phyloP scores from a whole-genome alignment of 2,329 filamentous ascomycete genomes.

The Xylariaceae sp. region DNA sequence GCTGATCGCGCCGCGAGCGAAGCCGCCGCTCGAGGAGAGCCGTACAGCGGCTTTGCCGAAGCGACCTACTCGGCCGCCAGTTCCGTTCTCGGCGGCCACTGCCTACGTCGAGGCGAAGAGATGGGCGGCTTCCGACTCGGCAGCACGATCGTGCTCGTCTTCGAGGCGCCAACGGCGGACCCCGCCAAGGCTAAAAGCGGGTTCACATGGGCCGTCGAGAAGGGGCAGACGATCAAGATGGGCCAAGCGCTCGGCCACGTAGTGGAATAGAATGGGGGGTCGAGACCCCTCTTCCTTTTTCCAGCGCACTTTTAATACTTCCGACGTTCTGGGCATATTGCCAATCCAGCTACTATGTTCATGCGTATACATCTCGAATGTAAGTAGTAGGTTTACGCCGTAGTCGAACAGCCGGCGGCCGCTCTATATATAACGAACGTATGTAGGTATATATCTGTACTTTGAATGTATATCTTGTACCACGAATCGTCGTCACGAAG shows the following conservation, averaged over 20 bases:
- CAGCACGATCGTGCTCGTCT: constrained; percentile 90
- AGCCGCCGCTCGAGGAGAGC: constrained; percentile 68
- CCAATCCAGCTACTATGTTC: too few species aligned
- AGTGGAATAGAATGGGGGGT: constrained; percentile 34
- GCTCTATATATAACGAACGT: too few species aligned
- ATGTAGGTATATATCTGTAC: too few species aligned
- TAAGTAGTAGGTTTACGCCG: too few species aligned
- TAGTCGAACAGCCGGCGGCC: too few species aligned
- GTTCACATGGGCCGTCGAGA: constrained; percentile 81
- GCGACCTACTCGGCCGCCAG: constrained; percentile 81
- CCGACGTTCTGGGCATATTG: too few species aligned
- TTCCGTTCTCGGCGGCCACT: constrained; percentile 72
- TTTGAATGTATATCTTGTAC: too few species aligned
- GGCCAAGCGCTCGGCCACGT: constrained; percentile 80
- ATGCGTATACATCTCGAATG: too few species aligned
- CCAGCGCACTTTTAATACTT: background rate
- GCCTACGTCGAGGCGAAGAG: constrained; percentile 81
- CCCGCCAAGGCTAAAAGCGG: constrained; percentile 56
- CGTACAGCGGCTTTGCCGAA: constrained; percentile 86
- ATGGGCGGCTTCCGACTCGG: constrained; percentile 98
- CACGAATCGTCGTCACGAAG: too few species aligned
- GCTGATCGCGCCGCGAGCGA: constrained; percentile 81
- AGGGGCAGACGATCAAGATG: constrained; percentile 83
- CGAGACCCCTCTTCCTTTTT: background rate
- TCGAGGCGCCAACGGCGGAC: constrained; percentile 78